Conservation (phyloP, 176 grass and related monocot genomes). For the Oryza glaberrima region DNA sequence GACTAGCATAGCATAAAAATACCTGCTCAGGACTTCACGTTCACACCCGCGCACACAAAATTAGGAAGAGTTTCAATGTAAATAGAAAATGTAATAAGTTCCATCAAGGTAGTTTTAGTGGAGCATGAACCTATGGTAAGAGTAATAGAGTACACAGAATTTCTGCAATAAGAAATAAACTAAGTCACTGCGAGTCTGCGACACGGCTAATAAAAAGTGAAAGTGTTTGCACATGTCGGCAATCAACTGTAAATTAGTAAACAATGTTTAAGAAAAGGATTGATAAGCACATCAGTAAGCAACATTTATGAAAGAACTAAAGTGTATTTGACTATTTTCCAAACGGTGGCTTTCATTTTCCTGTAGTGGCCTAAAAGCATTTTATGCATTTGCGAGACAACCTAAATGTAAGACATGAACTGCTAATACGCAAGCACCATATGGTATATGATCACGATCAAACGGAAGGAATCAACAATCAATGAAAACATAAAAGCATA, state of each 20-base stretch:
- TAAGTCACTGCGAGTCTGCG: background rate
- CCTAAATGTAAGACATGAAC: background rate
- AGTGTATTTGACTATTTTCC: background rate
- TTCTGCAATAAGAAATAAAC: background rate
- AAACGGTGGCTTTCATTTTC: background rate
- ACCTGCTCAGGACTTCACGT: too few species aligned
- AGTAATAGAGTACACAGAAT: background rate
- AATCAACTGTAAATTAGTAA: background rate
- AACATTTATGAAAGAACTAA: background rate
- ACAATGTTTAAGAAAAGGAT: background rate
- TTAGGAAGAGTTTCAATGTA: background rate
- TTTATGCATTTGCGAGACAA: background rate
- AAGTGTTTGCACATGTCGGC: background rate
- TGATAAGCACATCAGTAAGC: background rate
- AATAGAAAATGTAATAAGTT: slow-evolving; percentile 16
- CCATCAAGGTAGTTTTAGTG: background rate
- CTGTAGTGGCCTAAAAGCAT: background rate
- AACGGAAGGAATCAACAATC: background rate
- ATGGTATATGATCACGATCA: background rate
- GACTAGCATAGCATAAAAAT: too few species aligned
- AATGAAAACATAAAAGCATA: too few species aligned
- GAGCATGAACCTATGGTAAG: slow-evolving; percentile 3
- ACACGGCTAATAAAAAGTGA: background rate
- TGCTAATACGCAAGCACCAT: background rate
- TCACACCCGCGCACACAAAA: too few species aligned